These are phyloP conservation scores for Anacardium occidentale DNA, from an alignment of 345 rosid genomes.

Conservation along the genomic window DNA sequence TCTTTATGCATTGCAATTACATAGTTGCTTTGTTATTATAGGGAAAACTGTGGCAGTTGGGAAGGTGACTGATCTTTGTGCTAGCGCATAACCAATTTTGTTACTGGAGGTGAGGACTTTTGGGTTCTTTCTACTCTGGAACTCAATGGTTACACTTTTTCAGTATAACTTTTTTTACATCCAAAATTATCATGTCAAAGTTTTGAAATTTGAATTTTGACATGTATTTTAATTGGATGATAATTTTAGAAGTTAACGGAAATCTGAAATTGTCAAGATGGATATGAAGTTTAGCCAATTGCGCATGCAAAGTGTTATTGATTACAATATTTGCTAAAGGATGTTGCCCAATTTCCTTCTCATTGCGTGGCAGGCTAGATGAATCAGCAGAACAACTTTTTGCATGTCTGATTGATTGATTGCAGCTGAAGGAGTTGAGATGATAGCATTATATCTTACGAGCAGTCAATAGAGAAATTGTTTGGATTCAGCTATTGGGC, in stretches of 20 bases:
- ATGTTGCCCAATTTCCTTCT: neutral
- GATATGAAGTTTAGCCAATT: too few relatives aligned
- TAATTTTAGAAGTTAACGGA: too few relatives aligned
- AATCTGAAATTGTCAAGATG: too few relatives aligned
- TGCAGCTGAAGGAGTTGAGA: neutral
- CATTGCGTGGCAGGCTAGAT: constrained; percentile 14
- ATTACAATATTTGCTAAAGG: neutral
- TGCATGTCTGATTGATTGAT: neutral
- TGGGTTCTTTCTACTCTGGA: neutral
- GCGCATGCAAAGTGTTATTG: neutral
- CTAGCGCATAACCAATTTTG: constrained; percentile 44
- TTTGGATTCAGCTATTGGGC: constrained; percentile 10
- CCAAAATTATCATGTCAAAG: neutral
- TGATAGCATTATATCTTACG: too few relatives aligned
- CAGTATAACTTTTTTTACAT: neutral
- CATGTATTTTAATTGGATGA: too few relatives aligned
- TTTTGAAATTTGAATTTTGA: too few relatives aligned
- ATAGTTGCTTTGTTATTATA: constrained; percentile 10
- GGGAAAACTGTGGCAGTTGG: constrained; percentile 80
- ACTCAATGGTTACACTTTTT: neutral
- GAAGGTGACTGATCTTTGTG: constrained; percentile 55
- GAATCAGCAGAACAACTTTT: constrained; percentile 11
- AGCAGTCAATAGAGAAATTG: neutral
- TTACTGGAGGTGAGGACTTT: constrained; percentile 25
- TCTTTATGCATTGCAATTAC: constrained; percentile 1